phyloP scores from a whole-genome alignment of 228 moss, liverwort and hornwort genomes.

The Sphagnum fallax region DNA sequence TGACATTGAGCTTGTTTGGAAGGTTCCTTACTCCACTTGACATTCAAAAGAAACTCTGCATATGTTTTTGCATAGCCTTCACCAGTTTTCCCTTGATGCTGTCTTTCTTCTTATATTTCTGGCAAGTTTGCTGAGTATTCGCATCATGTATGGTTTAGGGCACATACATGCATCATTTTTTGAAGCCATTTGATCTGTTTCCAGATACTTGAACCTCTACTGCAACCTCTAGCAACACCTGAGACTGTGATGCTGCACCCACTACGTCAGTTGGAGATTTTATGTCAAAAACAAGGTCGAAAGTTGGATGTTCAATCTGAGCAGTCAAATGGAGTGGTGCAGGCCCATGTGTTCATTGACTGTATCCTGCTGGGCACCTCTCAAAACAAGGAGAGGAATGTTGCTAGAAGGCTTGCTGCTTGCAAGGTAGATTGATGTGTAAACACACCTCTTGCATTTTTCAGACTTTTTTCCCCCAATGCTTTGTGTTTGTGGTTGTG shows the following conservation, averaged over 20 bases:
- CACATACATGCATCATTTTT: too few species aligned
- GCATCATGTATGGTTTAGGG: too few species aligned
- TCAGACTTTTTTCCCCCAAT: too few species aligned
- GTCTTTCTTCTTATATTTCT: too few species aligned
- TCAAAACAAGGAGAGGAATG: constrained; percentile 44
- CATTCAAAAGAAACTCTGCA: too few species aligned
- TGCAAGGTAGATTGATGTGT: constrained; percentile 30
- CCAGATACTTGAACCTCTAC: constrained; percentile 50
- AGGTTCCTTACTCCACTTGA: constrained; percentile 18
- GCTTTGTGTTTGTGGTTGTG: too few species aligned
- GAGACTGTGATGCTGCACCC: constrained; percentile 65
- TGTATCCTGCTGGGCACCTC: constrained; percentile 52
- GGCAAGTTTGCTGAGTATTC: too few species aligned
- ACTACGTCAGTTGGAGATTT: constrained; percentile 48
- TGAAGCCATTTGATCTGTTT: too few species aligned
- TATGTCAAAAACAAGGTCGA: constrained; percentile 50
- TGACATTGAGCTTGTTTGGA: constrained; percentile 65
- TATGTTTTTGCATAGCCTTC: too few species aligned
- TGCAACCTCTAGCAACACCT: constrained; percentile 65
- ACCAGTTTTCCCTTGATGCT: too few species aligned
- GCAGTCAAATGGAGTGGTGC: constrained; percentile 22
- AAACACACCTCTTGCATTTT: too few species aligned
- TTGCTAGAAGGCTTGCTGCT: constrained; percentile 65
- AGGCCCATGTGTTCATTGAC: constrained; percentile 54
- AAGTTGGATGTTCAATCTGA: constrained; percentile 40